These are phyloP conservation scores for Dendrobium officinale DNA, from an alignment of 106 monocot species.

Conservation along the genomic window DNA sequence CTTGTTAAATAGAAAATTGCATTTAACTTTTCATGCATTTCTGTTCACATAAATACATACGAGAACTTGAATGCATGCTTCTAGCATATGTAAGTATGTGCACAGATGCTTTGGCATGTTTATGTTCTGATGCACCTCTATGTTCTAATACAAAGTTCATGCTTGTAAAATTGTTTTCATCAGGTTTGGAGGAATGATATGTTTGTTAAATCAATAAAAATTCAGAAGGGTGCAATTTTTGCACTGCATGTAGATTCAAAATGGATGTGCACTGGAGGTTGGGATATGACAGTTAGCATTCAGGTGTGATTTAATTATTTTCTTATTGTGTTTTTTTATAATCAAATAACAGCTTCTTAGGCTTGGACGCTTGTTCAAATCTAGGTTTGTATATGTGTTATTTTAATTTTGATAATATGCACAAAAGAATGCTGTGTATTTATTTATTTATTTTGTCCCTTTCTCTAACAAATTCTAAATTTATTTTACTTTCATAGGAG, in stretches of 20 bases:
- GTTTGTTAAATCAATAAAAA: slow-evolving; percentile 45
- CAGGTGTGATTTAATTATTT: slow-evolving; percentile 33
- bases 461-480: background rate
- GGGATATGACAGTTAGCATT: slow-evolving; percentile 59
- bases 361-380: background rate
- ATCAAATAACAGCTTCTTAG: background rate
- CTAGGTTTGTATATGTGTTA: background rate
- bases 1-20: background rate
- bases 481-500: slow-evolving; percentile 33
- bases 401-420: background rate
- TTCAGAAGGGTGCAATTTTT: slow-evolving; percentile 66
- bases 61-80: background rate
- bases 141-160: background rate
- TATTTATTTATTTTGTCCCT: background rate
- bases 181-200: slow-evolving; percentile 84
- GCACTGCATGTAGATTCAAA: slow-evolving; percentile 45
- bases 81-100: background rate
- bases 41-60: background rate
- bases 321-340: background rate
- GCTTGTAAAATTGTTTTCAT: background rate
- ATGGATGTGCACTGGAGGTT: slow-evolving; percentile 75
- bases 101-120: background rate
- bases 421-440: background rate
- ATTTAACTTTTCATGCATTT: background rate
- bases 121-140: background rate